Conservation (phyloP, 192 early-diverging fungal genomes). For the Gonapodya sp. region DNA sequence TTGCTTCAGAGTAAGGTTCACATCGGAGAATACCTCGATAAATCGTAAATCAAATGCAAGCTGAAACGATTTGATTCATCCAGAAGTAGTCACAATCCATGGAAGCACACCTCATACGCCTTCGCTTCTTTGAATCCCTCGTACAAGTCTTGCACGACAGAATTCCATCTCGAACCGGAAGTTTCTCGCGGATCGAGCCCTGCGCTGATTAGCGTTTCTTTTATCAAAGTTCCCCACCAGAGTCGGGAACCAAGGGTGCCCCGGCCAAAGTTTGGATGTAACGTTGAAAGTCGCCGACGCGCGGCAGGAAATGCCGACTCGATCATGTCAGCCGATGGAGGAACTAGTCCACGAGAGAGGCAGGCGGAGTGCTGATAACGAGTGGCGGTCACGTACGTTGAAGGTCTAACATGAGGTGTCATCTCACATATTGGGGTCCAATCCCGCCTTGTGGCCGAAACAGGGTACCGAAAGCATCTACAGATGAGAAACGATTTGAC, state of each 20-base stretch:
- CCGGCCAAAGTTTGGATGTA: not conserved
- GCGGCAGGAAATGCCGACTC: not conserved
- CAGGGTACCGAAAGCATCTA: conserved; percentile 2
- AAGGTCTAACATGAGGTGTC: not conserved
- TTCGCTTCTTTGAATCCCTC: not conserved
- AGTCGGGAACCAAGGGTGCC: not conserved
- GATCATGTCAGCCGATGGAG: not conserved
- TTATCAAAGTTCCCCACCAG: not conserved
- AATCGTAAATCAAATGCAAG: no score
- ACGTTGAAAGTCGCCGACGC: not conserved
- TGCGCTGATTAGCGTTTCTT: not conserved
- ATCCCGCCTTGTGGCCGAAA: not conserved
- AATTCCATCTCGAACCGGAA: not conserved
- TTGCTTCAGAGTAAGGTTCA: not conserved
- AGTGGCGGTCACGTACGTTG: not conserved
- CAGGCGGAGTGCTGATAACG: not conserved
- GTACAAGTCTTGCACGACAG: not conserved
- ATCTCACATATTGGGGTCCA: not conserved
- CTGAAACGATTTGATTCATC: no score
- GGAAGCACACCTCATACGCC: not conserved
- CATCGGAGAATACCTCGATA: conserved; percentile 5
- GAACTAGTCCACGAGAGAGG: not conserved
- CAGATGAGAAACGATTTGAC: not conserved
- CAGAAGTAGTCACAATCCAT: not conserved
- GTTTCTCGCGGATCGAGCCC: not conserved